Conservation (phyloP, 2,329 filamentous ascomycete genomes). For the Alternaria panax region DNA sequence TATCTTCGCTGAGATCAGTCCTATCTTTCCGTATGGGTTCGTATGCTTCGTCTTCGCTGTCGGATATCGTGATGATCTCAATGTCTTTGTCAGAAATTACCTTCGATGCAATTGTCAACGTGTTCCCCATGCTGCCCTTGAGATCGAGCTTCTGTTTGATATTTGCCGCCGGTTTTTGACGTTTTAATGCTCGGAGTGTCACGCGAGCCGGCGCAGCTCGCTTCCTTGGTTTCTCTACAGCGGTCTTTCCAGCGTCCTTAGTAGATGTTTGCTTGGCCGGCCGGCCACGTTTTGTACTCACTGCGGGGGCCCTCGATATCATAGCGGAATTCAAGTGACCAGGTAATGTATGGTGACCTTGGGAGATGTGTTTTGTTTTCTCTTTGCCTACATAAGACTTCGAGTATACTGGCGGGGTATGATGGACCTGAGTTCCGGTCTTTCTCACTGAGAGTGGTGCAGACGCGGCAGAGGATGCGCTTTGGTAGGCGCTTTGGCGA, state of each 20-base stretch:
- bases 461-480: background rate
- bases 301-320: background rate
- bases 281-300: background rate
- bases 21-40: background rate
- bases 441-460: background rate
- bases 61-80: background rate
- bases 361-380: background rate
- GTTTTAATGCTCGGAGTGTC: background rate
- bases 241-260: background rate
- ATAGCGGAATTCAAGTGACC: slow-evolving; percentile 3
- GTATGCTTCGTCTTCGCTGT: background rate
- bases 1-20: background rate
- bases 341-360: too few species aligned
- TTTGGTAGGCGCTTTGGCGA: slow-evolving; percentile 14
- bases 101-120: background rate
- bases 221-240: background rate
- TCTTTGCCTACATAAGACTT: background rate
- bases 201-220: background rate
- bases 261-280: background rate
- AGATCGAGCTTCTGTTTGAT: background rate
- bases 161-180: background rate
- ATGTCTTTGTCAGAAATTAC: background rate
- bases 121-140: background rate
- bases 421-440: background rate
- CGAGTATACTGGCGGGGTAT: background rate